phyloP scores from a whole-genome alignment of 2,329 filamentous ascomycete species.

The Alternaria novae-zelandiae region DNA sequence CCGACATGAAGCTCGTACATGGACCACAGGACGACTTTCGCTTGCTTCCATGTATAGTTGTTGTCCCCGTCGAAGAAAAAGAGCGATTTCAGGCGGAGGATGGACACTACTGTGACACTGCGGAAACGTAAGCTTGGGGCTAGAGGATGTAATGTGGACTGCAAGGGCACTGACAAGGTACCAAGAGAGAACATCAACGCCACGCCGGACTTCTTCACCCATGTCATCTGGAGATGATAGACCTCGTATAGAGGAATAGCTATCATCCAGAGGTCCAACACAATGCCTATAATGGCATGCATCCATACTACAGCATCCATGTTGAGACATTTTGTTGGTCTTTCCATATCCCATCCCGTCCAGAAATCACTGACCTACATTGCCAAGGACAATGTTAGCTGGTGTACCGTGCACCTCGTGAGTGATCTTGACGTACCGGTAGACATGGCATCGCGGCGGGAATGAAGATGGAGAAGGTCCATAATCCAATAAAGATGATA shows the following conservation, averaged over 20 bases:
- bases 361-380: constrained; percentile 24
- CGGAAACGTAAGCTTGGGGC: background rate
- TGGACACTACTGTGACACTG: constrained; percentile 44
- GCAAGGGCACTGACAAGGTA: constrained; percentile 17
- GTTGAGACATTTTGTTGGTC: constrained; percentile 32
- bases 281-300: constrained; percentile 37
- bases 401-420: too few relatives aligned
- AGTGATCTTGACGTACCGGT: constrained; percentile 27
- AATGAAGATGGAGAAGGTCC: constrained; percentile 23
- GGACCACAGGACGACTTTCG: constrained; percentile 19
- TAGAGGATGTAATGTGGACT: background rate
- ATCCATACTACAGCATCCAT: constrained; percentile 41
- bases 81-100: constrained; percentile 50
- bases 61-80: constrained; percentile 48
- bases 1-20: constrained; percentile 24
- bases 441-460: constrained; percentile 36
- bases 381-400: background rate
- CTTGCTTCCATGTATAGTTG: constrained; percentile 47
- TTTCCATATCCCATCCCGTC: constrained; percentile 32
- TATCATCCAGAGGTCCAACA: constrained; percentile 29
- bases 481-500: constrained; percentile 24
- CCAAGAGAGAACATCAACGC: constrained; percentile 44
- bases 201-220: constrained; percentile 42
- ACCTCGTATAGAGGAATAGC: constrained; percentile 41
- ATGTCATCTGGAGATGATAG: constrained; percentile 30